A percentile compares a stretch with the other conserved stretches of the same genome.
phyloP scores from a whole-genome alignment of 148 eudicot genomes.

The Euryodendron excelsum region DNA sequence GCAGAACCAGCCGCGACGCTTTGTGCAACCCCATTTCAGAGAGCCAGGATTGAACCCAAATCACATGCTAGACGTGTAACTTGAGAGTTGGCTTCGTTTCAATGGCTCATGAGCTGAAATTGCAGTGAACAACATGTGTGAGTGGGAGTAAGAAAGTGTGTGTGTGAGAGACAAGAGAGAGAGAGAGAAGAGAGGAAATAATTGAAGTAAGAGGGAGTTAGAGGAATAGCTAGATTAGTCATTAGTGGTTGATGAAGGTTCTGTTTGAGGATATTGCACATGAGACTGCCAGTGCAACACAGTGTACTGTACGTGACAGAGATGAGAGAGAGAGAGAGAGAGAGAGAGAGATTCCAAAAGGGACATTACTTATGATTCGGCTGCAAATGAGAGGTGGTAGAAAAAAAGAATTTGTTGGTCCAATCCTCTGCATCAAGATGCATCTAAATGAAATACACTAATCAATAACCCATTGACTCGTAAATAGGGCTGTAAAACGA shows the following conservation, averaged over 20 bases:
- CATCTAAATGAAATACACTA: too few relatives aligned
- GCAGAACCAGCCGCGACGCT: constrained; percentile 34
- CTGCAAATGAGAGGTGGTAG: too few relatives aligned
- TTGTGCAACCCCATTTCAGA: constrained; percentile 45
- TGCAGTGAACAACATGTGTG: background rate
- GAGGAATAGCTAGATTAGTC: constrained; percentile 25
- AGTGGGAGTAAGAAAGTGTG: background rate
- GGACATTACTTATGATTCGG: too few relatives aligned
- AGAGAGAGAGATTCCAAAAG: constrained; percentile 11
- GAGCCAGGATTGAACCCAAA: constrained; percentile 10
- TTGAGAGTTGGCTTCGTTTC: background rate
- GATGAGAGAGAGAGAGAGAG: constrained; percentile 9
- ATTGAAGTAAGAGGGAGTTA: too few relatives aligned
- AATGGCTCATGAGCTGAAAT: constrained; percentile 21
- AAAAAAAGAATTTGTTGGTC: too few relatives aligned
- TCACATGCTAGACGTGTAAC: background rate
- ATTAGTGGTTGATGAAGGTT: constrained; percentile 29
- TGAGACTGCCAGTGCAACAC: constrained; percentile 41
- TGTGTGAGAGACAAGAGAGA: too few relatives aligned
- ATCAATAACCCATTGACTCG: too few relatives aligned
- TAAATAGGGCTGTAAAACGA: too few relatives aligned
- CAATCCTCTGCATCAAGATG: too few relatives aligned
- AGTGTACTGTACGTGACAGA: constrained; percentile 11
- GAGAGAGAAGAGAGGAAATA: too few relatives aligned
- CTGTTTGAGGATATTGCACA: constrained; percentile 32